These are phyloP conservation scores for Naegleria lovaniensis DNA, from an alignment of 208 protist genomes.

Conservation along the genomic window DNA sequence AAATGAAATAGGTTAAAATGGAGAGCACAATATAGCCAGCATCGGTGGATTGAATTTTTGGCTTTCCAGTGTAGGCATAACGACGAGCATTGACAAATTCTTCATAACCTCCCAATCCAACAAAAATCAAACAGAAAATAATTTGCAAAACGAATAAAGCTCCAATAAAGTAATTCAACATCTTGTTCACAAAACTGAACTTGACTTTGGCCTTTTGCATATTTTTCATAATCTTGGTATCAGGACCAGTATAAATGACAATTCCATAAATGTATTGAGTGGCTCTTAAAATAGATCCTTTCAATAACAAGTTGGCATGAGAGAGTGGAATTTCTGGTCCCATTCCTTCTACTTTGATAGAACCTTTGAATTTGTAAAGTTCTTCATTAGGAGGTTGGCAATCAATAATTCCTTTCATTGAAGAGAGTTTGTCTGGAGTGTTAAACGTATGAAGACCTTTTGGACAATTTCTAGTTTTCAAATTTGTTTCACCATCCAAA, in stretches of 20 bases:
- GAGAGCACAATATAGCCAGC: neutral
- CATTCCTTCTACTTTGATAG: neutral
- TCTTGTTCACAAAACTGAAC: slow-evolving; percentile 53
- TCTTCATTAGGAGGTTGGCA: neutral
- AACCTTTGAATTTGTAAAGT: slow-evolving; percentile 1
- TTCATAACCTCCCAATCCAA: neutral
- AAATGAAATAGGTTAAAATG: slow-evolving; percentile 71
- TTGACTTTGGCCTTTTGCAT: slow-evolving; percentile 53
- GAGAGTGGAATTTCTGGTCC: slow-evolving; percentile 2
- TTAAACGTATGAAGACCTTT: neutral
- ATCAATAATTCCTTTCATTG: neutral
- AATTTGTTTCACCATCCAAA: slow-evolving; percentile 81
- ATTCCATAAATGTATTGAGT: slow-evolving; percentile 72
- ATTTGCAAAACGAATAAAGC: slow-evolving; percentile 33
- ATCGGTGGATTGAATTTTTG: neutral
- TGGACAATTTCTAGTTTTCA: slow-evolving; percentile 57
- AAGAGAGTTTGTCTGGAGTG: neutral
- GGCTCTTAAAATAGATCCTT: slow-evolving; percentile 72
- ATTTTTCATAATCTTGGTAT: slow-evolving; percentile 79
- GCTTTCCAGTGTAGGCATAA: neutral
- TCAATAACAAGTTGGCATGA: slow-evolving; percentile 61
- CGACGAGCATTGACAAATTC: neutral
- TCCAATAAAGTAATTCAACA: slow-evolving; percentile 69
- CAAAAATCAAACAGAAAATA: slow-evolving; percentile 21
- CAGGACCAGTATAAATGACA: slow-evolving; percentile 69